phyloP scores from a whole-genome alignment of 2,329 filamentous ascomycete genomes.

The Botrytis deweyae region DNA sequence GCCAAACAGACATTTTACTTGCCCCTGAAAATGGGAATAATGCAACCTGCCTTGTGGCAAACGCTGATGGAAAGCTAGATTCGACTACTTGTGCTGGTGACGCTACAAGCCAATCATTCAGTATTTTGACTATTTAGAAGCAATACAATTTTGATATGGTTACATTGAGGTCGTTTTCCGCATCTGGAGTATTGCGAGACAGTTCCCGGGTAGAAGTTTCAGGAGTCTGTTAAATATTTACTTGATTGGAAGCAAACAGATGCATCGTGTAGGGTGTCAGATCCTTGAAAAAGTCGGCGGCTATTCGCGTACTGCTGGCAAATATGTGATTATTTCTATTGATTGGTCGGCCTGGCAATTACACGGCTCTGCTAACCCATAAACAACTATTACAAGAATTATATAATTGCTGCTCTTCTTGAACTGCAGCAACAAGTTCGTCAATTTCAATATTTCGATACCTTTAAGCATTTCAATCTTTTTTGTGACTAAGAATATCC shows the following conservation, averaged over 20 bases:
- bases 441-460: neutral
- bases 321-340: neutral
- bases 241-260: neutral
- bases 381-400: neutral
- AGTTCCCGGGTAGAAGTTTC: neutral
- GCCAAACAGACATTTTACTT: constrained; percentile 43
- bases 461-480: neutral
- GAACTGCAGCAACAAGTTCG: neutral
- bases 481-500: neutral
- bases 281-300: neutral
- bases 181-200: neutral
- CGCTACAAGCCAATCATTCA: constrained; percentile 27
- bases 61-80: constrained; percentile 31
- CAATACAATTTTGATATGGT: neutral
- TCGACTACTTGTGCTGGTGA: constrained; percentile 26
- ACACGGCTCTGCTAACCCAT: neutral
- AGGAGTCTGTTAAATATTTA: neutral
- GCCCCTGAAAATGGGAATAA: constrained; percentile 47
- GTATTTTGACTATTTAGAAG: constrained; percentile 22
- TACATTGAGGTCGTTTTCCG: neutral
- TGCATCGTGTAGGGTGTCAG: neutral
- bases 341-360: neutral
- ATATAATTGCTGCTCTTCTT: neutral
- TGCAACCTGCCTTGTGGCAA: constrained; percentile 46
- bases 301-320: neutral